Base-by-base conservation (phyloP, 371 early-diverging fungal genomes). In the Zychaea mexicana region DNA sequence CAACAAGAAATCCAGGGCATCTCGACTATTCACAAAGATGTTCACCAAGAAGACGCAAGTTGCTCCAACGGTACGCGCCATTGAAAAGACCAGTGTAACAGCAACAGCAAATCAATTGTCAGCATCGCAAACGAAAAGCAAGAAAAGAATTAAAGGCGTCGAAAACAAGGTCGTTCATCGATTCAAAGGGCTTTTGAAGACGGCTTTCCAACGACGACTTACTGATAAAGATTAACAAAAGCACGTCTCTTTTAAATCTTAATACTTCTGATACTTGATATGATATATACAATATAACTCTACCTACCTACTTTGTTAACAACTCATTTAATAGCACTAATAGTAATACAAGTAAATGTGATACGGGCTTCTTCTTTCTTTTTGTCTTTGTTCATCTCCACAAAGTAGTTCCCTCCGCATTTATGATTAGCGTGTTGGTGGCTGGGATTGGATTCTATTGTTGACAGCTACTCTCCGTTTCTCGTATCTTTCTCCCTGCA, bases 141-240 rank as follows among this genome's bases (percentile, higher is more conserved):
- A 68, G 46, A 69, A 61, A 13, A 68, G 59, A 30, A 17, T 64
- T 22, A 60, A 61, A 31, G 24, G 28, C 2, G 61, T 69, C 10
- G 69, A 69, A 28, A 47, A 31, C 26, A 69, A 53, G 47, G 27
- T 69, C 46, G 52, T 61, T 13, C 30, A 31, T 31, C 53, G 69
- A 21, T 26, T 69, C 22, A 64, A 64, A 56, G 65, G 62, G 28
- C 47, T 69, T 36, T 42, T 69, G 32, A 69, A 69, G 42, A 33
- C 57, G 33, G 69, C 65, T 0, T 69, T 69, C 54, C 69, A 69
- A 39, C 60, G 64, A 33, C 64, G 69, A n/a, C 54, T 32, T n/a
- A 46, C 45, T 52, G 26, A 55, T 45, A 26, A 27, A 53, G 17
- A 36, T 22, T 45, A 56, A n/a, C n/a, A n/a, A n/a, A 49, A 49